These are phyloP conservation scores for Cryptosporidium canis DNA, from an alignment of 169 alveolate genomes.

Conservation along the genomic window DNA sequence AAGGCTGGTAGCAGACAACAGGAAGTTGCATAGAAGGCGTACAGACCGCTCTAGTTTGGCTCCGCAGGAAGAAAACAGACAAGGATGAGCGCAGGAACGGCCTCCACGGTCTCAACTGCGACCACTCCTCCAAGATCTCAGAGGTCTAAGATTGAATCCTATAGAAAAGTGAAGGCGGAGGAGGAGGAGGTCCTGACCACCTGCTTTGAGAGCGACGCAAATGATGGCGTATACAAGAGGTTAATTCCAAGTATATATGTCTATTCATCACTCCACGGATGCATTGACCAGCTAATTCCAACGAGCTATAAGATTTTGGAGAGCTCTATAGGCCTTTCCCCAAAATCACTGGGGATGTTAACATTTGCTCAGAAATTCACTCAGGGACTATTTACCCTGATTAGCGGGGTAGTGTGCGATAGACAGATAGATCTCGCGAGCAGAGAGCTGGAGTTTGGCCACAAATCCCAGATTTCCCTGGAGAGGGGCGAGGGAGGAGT, in stretches of 20 bases:
- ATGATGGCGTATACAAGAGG: neutral
- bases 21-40: neutral
- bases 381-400: slow-evolving; percentile 42
- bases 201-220: neutral
- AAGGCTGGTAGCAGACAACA: no score
- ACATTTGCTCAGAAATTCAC: slow-evolving; percentile 58
- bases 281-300: slow-evolving; percentile 57
- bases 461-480: neutral
- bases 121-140: slow-evolving; percentile 22
- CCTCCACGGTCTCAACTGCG: slow-evolving; percentile 21
- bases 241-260: slow-evolving; percentile 19
- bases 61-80: neutral
- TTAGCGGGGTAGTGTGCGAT: slow-evolving; percentile 59
- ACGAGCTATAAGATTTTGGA: slow-evolving; percentile 50
- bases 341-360: slow-evolving; percentile 47
- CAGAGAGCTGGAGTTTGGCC: neutral
- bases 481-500: neutral
- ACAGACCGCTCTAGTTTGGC: neutral
- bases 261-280: slow-evolving; percentile 64
- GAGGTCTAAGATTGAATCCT: neutral
- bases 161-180: neutral
- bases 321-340: slow-evolving; percentile 51
- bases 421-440: neutral
- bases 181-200: neutral
- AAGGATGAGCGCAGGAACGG: slow-evolving; percentile 32